Evolutionary conservation across 768 basidiomycete genomes (phyloP).

Genomic region (Leccinum subtestaceum): DNA sequence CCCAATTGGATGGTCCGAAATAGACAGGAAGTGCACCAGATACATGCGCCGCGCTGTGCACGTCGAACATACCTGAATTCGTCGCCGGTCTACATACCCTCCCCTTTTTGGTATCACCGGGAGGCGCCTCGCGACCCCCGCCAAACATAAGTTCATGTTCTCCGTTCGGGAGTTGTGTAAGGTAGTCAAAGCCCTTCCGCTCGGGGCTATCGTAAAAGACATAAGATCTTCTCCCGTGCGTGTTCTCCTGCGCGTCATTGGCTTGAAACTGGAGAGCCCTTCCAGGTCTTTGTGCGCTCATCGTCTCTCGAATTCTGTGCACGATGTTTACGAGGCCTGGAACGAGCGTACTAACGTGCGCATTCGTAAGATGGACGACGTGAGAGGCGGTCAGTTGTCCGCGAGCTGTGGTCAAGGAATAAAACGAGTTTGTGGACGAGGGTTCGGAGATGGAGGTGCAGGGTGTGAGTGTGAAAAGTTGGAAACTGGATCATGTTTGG

Average conservation of each 20-base stretch:
- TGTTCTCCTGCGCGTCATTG: constrained; percentile 2
- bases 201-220: constrained; percentile 49
- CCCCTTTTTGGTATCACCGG: neutral
- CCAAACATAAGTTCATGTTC: constrained; percentile 63
- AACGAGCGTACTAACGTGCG: constrained; percentile 45
- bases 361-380: constrained; percentile 57
- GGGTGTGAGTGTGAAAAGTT: constrained; percentile 42
- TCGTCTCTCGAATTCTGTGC: constrained; percentile 43
- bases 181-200: constrained; percentile 54
- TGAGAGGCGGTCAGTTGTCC: constrained; percentile 40
- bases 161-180: constrained; percentile 55
- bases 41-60: constrained; percentile 41
- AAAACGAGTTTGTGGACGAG: constrained; percentile 24
- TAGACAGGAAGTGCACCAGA: constrained; percentile 51
- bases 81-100: constrained; percentile 25
- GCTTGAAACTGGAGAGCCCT: constrained; percentile 24
- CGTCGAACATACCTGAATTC: constrained; percentile 29
- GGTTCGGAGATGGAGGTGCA: constrained; percentile 36
- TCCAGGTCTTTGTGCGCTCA: constrained; percentile 66
- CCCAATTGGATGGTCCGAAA: constrained; percentile 46
- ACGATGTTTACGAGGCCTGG: constrained; percentile 38
- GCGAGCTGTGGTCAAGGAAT: constrained; percentile 41
- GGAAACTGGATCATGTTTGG: constrained; percentile 25
- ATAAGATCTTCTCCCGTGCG: constrained; percentile 50
- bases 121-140: constrained; percentile 45